Percentiles rank a stretch among this genome's conserved stretches.
phyloP scores from a whole-genome alignment of 1,284 basidiomycete species.

The Austroboletus rostrupii region DNA sequence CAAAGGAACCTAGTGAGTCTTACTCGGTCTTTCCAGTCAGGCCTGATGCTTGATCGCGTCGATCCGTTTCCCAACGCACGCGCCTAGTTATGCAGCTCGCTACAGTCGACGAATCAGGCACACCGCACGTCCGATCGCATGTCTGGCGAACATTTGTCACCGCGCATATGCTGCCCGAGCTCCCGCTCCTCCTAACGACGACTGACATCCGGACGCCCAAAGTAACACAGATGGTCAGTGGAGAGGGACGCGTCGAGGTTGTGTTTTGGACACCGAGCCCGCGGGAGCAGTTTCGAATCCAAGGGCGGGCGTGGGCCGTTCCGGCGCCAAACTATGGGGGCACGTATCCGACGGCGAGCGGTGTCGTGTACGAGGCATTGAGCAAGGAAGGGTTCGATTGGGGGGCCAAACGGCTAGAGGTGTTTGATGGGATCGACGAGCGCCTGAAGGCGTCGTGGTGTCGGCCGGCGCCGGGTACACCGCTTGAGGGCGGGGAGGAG shows the following conservation, averaged over 20 bases:
- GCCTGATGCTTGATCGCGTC: not conserved
- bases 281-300: conserved; percentile 57
- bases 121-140: conserved; percentile 57
- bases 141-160: conserved; percentile 55
- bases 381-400: conserved; percentile 49
- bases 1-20: conserved; percentile 24
- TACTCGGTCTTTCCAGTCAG: not conserved
- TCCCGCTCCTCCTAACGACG: conserved; percentile 54
- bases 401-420: conserved; percentile 52
- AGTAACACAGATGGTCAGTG: conserved; percentile 42
- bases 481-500: conserved; percentile 44
- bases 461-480: conserved; percentile 53
- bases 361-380: conserved; percentile 36
- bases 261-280: conserved; percentile 58
- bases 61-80: not conserved
- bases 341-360: conserved; percentile 8
- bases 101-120: conserved; percentile 42
- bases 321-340: conserved; percentile 35
- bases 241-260: conserved; percentile 44
- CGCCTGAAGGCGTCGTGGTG: conserved; percentile 66
- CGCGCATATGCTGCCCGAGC: conserved; percentile 34
- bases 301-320: conserved; percentile 46
- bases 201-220: conserved; percentile 64
- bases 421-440: conserved; percentile 51
- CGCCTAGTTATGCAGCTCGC: conserved; percentile 56